These are phyloP conservation scores for Podospora bellae-mahoneyi DNA, from an alignment of 495 filamentous ascomycete species.

Conservation along the genomic window DNA sequence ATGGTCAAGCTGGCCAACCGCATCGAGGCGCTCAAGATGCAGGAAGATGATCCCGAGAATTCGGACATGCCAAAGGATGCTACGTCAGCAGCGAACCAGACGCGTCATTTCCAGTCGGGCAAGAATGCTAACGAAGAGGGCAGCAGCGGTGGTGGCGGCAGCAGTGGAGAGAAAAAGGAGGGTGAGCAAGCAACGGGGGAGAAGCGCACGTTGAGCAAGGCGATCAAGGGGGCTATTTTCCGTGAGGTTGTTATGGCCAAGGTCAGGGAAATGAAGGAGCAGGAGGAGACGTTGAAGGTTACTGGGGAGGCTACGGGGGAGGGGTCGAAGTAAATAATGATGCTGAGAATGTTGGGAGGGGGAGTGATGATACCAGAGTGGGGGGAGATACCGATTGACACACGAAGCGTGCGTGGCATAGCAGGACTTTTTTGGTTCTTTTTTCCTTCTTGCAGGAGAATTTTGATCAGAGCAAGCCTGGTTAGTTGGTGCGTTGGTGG, in stretches of 20 bases:
- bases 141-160: constrained; percentile 24
- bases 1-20: constrained; percentile 95
- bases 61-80: constrained; percentile 59
- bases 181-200: constrained; percentile 35
- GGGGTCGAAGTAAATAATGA: neutral
- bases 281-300: constrained; percentile 69
- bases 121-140: constrained; percentile 8
- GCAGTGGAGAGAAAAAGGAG: constrained; percentile 29
- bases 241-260: constrained; percentile 96
- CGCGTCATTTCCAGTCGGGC: constrained; percentile 24
- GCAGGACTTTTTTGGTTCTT: neutral
- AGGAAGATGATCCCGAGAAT: constrained; percentile 79
- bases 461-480: too few relatives aligned
- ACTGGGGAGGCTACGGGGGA: constrained; percentile 47
- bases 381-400: neutral
- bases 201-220: constrained; percentile 66
- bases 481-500: too few relatives aligned
- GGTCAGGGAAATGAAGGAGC: constrained; percentile 86
- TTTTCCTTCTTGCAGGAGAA: neutral
- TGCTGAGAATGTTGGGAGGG: too few relatives aligned
- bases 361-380: neutral
- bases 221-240: constrained; percentile 90
- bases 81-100: constrained; percentile 60
- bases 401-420: neutral
- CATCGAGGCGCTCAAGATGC: constrained; percentile 94